Base-by-base conservation (phyloP, 169 alveolate species). In the Cryptosporidium sp. region DNA sequence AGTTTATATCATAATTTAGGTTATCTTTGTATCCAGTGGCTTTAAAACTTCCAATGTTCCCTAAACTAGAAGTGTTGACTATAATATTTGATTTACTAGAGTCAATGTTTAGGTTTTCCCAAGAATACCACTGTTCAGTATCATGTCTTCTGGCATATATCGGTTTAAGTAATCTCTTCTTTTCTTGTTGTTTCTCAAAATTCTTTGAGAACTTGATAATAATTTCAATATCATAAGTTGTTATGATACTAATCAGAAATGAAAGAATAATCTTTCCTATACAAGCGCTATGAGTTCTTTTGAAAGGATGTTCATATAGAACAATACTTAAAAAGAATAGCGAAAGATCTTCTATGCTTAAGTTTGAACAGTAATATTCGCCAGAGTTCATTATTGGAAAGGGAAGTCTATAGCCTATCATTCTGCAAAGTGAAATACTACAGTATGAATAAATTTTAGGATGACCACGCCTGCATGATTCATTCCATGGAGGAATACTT, bases 401-500 rank as follows among this genome's bases (percentile, higher is more conserved):
- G 2, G 89, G 89, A 26, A 80, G 89, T 39, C 89, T 80, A 62
- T 80, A 80, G 14, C 89, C 89, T 61, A 80, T 65, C 89, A 80
- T 80, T 65, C 75, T 80, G 44, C 73, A 80, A 33, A 80, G 75
- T 26, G 89, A 80, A 60, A 80, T 80, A 48, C 80, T 61, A 62
- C 89, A 80, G 26, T 80, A 80, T 10, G 89, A 80, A 42, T 80
- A 80, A 37, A 45, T 60, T 21, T 80, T 60, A n/a, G 75, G 89
- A 31, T 80, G 89, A 4, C 89, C 89, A 48, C 89, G 61, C 56
- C 70, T 80, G 62, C 89, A 80, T 26, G 89, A 80, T 65, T 80
- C 89, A 80, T 80, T 80, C 89, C 89, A 80, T 7, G 89, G 89
- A 2, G 89, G 89, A 21, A 65, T 73, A 73, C 53, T 56, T 73